Evolutionary conservation across 169 alveolate genomes (phyloP).

Genomic region (Sarcocystis neurona): DNA sequence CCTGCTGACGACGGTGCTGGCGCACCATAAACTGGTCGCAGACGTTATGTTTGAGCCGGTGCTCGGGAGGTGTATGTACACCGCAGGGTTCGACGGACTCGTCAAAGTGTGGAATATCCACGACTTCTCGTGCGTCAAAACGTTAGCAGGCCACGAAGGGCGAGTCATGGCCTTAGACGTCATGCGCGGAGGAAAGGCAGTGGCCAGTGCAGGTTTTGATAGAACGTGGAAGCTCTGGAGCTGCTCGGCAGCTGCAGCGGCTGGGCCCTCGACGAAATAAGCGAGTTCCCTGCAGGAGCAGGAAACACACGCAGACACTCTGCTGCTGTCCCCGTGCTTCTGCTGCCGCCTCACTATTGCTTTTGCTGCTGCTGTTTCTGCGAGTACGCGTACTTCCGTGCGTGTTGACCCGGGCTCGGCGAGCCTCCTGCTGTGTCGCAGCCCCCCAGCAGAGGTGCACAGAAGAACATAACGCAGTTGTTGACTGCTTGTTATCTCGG

Average conservation of each 20-base stretch:
- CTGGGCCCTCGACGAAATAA: too few relatives aligned
- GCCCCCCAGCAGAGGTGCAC: too few relatives aligned
- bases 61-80: conserved; percentile 54
- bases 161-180: conserved; percentile 58
- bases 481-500: too few relatives aligned
- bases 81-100: conserved; percentile 52
- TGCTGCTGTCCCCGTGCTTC: too few relatives aligned
- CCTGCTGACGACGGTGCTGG: conserved; percentile 42
- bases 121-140: conserved; percentile 42
- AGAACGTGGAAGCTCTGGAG: conserved; percentile 69
- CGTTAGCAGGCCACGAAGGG: conserved; percentile 54
- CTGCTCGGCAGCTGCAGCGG: not conserved
- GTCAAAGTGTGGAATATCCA: conserved; percentile 55
- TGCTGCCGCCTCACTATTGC: too few relatives aligned
- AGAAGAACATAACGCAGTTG: too few relatives aligned
- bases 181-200: conserved; percentile 9
- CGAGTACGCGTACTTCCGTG: too few relatives aligned
- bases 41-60: conserved; percentile 58
- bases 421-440: too few relatives aligned
- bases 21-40: conserved; percentile 60
- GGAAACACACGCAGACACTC: too few relatives aligned
- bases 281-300: too few relatives aligned
- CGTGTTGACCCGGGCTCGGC: too few relatives aligned
- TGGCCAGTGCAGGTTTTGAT: conserved; percentile 61
- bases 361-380: too few relatives aligned